Evolutionary conservation across 2,329 filamentous ascomycete genomes (phyloP).

Genomic region (Alternaria ventricosa): DNA sequence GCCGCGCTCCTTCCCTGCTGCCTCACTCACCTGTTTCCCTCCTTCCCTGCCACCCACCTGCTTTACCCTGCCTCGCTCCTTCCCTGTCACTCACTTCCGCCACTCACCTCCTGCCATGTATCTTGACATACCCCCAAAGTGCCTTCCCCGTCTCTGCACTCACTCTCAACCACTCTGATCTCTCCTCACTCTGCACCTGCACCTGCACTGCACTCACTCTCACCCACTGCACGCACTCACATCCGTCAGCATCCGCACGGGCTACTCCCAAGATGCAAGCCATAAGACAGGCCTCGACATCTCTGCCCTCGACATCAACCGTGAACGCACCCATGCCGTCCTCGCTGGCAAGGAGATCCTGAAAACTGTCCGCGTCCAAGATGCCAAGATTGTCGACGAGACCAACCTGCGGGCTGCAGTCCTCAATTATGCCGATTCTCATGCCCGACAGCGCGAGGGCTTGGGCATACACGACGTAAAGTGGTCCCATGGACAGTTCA

Average conservation of each 20-base stretch:
- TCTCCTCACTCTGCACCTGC: not conserved
- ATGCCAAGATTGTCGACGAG: constrained; percentile 65
- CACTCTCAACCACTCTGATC: not conserved
- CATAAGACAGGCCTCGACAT: constrained; percentile 71
- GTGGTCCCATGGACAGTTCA: constrained; percentile 69
- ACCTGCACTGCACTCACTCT: not conserved
- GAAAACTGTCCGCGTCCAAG: constrained; percentile 67
- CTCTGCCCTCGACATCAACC: constrained; percentile 68
- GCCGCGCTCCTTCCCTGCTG: not conserved
- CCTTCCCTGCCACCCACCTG: not conserved
- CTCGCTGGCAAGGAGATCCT: constrained; percentile 71
- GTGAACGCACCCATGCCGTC: constrained; percentile 67
- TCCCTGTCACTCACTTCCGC: not conserved
- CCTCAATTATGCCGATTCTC: constrained; percentile 61
- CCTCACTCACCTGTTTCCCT: not conserved
- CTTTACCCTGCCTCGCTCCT: not conserved
- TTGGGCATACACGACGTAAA: constrained; percentile 70
- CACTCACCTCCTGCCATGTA: constrained; percentile 14
- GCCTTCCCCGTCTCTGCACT: not conserved
- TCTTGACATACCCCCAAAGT: not conserved
- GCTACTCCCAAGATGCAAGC: constrained; percentile 62
- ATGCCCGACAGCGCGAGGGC: constrained; percentile 62
- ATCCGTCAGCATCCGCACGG: constrained; percentile 49
- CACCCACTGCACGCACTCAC: constrained; percentile 1
- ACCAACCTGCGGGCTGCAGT: constrained; percentile 68